Percentiles rank a stretch among this genome's conserved stretches.
Evolutionary conservation across 1,284 basidiomycete species (phyloP).

Genomic region (Apiotrichum porosum): DNA sequence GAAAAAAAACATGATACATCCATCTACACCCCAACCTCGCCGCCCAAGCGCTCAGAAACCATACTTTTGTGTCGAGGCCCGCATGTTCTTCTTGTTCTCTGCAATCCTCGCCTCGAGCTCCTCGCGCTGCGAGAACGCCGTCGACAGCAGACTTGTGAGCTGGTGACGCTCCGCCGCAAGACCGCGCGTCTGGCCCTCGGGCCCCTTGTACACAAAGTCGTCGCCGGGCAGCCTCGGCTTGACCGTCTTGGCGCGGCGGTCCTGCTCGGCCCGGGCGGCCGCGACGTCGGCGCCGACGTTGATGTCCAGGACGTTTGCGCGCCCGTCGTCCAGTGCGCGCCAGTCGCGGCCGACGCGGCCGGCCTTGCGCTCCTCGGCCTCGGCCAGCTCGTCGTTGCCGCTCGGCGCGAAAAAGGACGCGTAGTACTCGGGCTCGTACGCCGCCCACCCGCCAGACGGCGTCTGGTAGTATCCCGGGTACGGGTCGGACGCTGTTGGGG

Average conservation of each 20-base stretch:
- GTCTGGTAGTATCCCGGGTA: conserved; percentile 86
- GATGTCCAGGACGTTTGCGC: conserved; percentile 27
- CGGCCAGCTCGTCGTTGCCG: neutral
- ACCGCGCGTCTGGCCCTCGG: conserved; percentile 45
- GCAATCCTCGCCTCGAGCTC: conserved; percentile 45
- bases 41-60: conserved; percentile 21
- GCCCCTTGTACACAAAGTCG: conserved; percentile 42
- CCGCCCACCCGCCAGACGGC: conserved; percentile 72
- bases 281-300: conserved; percentile 33
- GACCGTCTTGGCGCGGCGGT: conserved; percentile 18
- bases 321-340: conserved; percentile 34
- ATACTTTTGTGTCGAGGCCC: conserved; percentile 41
- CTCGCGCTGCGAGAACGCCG: conserved; percentile 38
- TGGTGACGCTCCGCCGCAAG: conserved; percentile 47
- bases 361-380: conserved; percentile 10
- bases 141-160: conserved; percentile 41
- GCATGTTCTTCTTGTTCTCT: conserved; percentile 45
- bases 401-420: conserved; percentile 54
- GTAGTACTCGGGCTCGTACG: conserved; percentile 72
- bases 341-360: conserved; percentile 36
- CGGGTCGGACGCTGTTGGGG: conserved; percentile 66
- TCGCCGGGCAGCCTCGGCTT: conserved; percentile 30
- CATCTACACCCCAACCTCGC: no score
- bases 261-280: conserved; percentile 12
- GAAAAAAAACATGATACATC: no score